These are phyloP conservation scores for Cenchrus purpureus DNA, from an alignment of 176 grass and related monocot species.

Conservation along the genomic window DNA sequence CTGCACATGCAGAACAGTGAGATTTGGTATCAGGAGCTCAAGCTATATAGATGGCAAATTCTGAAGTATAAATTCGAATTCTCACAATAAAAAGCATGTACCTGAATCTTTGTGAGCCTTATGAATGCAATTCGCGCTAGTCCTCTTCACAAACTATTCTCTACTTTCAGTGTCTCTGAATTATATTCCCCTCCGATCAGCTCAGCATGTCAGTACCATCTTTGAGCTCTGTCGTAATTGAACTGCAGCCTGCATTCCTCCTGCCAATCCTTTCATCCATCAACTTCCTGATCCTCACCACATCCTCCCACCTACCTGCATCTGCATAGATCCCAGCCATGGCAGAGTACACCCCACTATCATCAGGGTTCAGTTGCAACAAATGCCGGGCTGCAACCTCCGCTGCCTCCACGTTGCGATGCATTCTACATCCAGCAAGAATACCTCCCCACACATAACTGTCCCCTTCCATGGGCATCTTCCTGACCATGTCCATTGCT, in stretches of 20 bases:
- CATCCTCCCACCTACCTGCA: constrained; percentile 67
- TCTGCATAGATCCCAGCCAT: constrained; percentile 59
- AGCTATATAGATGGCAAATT: not conserved
- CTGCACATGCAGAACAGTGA: not conserved
- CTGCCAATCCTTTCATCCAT: constrained; percentile 49
- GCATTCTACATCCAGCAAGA: constrained; percentile 66
- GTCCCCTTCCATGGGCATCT: constrained; percentile 58
- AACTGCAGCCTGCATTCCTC: constrained; percentile 60
- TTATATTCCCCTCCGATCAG: not conserved
- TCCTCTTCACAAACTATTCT: constrained; percentile 4
- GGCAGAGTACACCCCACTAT: constrained; percentile 64
- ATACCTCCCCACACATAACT: constrained; percentile 66
- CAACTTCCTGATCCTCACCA: constrained; percentile 53
- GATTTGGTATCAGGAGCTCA: not conserved
- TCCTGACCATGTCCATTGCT: constrained; percentile 56
- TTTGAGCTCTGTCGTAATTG: constrained; percentile 22
- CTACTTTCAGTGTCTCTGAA: constrained; percentile 15
- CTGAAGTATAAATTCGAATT: not conserved
- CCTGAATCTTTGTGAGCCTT: not conserved
- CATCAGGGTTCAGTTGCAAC: constrained; percentile 52
- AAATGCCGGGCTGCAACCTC: constrained; percentile 58
- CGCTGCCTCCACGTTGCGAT: constrained; percentile 48
- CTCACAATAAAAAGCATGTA: not conserved
- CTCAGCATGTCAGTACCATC: not conserved
- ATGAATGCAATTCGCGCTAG: not conserved